Conservation (phyloP, 2,329 filamentous ascomycete species). For the Nemania diffusa region DNA sequence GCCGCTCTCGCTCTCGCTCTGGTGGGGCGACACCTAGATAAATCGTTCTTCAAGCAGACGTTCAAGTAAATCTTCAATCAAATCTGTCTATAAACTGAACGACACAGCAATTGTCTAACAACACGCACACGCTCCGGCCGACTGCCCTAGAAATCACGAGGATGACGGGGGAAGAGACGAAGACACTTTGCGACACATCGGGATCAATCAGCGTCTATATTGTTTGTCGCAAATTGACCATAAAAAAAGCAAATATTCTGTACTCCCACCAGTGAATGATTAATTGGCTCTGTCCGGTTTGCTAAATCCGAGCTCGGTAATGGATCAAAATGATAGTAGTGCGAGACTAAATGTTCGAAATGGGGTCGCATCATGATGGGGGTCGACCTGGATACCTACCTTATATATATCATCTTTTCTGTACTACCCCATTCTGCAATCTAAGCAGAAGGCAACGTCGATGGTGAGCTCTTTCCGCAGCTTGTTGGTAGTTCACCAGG, state of each 20-base stretch:
- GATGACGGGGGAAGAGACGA: constrained; percentile 14
- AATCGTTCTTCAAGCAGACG: not conserved
- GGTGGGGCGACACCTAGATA: constrained; percentile 6
- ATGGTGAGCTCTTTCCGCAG: not conserved
- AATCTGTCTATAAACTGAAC: constrained; percentile 5
- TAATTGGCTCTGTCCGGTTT: not conserved
- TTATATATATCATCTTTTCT: not conserved
- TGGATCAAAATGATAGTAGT: not conserved
- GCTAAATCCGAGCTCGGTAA: not conserved
- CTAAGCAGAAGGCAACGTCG: not conserved
- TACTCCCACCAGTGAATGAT: constrained; percentile 1
- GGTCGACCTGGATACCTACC: not conserved
- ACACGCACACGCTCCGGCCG: not conserved
- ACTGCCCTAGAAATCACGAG: constrained; percentile 7
- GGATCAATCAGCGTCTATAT: constrained; percentile 27
- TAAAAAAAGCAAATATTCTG: constrained; percentile 11
- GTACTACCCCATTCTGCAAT: constrained; percentile 4
- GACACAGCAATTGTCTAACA: constrained; percentile 13
- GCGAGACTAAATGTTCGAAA: constrained; percentile 1
- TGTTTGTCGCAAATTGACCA: constrained; percentile 17
- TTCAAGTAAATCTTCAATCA: not conserved
- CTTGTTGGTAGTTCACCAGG: not conserved
- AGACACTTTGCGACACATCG: constrained; percentile 29
- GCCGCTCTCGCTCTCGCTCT: not conserved
- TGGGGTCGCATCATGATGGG: constrained; percentile 12